Percentiles rank a stretch among this genome's conserved stretches.
Evolutionary conservation across 1,284 basidiomycete genomes (phyloP).

Genomic region (Puccinia horiana): DNA sequence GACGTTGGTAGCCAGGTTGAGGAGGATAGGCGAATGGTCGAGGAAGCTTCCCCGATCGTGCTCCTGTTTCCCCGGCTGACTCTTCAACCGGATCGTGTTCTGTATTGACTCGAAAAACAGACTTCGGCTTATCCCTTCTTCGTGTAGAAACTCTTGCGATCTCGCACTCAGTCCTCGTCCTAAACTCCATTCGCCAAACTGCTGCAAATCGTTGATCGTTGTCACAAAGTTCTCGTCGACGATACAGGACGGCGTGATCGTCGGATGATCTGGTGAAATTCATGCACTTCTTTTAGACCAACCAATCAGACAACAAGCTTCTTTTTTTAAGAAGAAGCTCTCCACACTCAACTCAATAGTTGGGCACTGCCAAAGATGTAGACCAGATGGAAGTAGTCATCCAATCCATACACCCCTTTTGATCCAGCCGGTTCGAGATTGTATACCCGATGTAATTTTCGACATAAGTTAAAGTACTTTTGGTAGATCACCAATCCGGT

Average conservation of each 20-base stretch:
- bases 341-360: conserved; percentile 63
- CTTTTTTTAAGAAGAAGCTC: background rate
- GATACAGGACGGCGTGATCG: background rate
- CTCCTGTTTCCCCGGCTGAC: background rate
- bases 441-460: conserved; percentile 84
- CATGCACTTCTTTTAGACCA: too few species aligned
- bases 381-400: conserved; percentile 70
- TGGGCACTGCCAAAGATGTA: conserved; percentile 92
- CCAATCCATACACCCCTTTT: conserved; percentile 96
- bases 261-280: conserved; percentile 13
- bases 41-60: conserved; percentile 47
- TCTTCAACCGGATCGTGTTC: background rate
- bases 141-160: background rate
- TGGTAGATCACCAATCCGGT: conserved; percentile 65
- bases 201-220: background rate
- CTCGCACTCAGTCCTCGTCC: background rate
- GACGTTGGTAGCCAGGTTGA: conserved; percentile 81
- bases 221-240: background rate
- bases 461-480: conserved; percentile 78
- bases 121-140: background rate
- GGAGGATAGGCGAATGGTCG: conserved; percentile 69
- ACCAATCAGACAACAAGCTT: too few species aligned
- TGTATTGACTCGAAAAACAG: background rate
- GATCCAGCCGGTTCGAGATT: conserved; percentile 92
- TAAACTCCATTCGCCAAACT: background rate